phyloP scores from a whole-genome alignment of 164 flowering plant genomes.

The Kingdonia uniflora region DNA sequence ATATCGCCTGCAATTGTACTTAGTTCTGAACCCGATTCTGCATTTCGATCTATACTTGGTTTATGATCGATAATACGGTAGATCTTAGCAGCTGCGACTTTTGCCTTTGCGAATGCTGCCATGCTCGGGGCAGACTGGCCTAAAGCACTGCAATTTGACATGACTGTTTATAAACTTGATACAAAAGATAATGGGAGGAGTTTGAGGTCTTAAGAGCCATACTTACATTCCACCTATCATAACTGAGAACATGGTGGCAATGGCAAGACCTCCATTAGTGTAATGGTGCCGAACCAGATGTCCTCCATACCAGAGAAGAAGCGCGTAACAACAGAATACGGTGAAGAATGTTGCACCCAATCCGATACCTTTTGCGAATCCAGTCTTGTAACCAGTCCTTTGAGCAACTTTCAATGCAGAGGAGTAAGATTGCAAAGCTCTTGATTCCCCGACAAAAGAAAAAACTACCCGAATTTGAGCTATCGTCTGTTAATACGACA shows the following conservation, averaged over 20 bases:
- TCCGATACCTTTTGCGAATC: conserved; percentile 83
- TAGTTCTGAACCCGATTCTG: conserved; percentile 54
- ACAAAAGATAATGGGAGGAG: neutral
- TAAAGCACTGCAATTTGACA: conserved; percentile 37
- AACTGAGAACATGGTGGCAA: conserved; percentile 91
- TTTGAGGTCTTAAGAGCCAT: neutral
- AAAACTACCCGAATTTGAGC: conserved; percentile 81
- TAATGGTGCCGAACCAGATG: conserved; percentile 72
- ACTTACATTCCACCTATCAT: conserved; percentile 97
- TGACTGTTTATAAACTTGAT: neutral
- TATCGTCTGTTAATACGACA: conserved; percentile 43
- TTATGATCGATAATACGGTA: conserved; percentile 70
- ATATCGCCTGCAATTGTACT: conserved; percentile 63
- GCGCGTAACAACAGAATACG: conserved; percentile 92
- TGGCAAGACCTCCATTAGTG: conserved; percentile 96
- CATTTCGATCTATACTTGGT: conserved; percentile 52
- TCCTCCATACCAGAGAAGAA: conserved; percentile 96
- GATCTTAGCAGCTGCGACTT: conserved; percentile 85
- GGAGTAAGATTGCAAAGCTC: conserved; percentile 65
- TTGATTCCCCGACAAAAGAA: conserved; percentile 82
- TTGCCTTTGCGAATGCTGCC: conserved; percentile 84
- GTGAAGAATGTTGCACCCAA: conserved; percentile 90
- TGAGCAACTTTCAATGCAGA: conserved; percentile 57
- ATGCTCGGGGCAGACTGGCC: conserved; percentile 92
- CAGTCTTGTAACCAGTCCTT: conserved; percentile 67